phyloP scores from a whole-genome alignment of 345 rosid species.

The Leavenworthia alabamica region DNA sequence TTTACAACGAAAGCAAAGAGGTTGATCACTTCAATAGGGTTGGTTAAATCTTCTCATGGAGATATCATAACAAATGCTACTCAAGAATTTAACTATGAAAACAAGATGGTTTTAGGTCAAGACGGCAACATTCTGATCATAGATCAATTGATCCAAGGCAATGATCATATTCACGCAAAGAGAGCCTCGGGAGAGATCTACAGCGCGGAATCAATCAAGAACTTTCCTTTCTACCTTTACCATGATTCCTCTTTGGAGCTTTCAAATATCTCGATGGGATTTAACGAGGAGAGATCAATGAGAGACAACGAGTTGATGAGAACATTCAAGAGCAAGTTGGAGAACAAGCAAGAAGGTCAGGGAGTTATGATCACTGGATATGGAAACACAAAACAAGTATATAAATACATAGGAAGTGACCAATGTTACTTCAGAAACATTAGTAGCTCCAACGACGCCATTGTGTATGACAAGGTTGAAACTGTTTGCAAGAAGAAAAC shows the following conservation, averaged over 20 bases:
- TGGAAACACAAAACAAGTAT: constrained; percentile 53
- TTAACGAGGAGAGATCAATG: constrained; percentile 44
- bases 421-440: constrained; percentile 70
- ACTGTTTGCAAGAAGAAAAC: constrained; percentile 30
- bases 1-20: constrained; percentile 46
- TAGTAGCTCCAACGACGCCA: constrained; percentile 59
- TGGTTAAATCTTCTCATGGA: constrained; percentile 66
- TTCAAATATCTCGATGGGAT: constrained; percentile 47
- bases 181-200: constrained; percentile 21
- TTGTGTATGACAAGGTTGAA: constrained; percentile 43
- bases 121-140: constrained; percentile 50
- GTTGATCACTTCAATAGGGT: constrained; percentile 46
- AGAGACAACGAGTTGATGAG: constrained; percentile 15
- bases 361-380: constrained; percentile 40
- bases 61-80: constrained; percentile 40
- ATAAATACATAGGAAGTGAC: constrained; percentile 39
- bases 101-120: constrained; percentile 50
- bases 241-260: constrained; percentile 21
- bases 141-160: constrained; percentile 48
- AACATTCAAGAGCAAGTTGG: constrained; percentile 33
- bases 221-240: constrained; percentile 39
- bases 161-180: constrained; percentile 41
- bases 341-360: constrained; percentile 48
- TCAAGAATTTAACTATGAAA: constrained; percentile 50
- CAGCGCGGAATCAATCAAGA: constrained; percentile 37